Percentiles rank a stretch among this genome's conserved stretches.
Evolutionary conservation across 805 yeast genomes (phyloP).

Genomic region (Yarrowia sp.): DNA sequence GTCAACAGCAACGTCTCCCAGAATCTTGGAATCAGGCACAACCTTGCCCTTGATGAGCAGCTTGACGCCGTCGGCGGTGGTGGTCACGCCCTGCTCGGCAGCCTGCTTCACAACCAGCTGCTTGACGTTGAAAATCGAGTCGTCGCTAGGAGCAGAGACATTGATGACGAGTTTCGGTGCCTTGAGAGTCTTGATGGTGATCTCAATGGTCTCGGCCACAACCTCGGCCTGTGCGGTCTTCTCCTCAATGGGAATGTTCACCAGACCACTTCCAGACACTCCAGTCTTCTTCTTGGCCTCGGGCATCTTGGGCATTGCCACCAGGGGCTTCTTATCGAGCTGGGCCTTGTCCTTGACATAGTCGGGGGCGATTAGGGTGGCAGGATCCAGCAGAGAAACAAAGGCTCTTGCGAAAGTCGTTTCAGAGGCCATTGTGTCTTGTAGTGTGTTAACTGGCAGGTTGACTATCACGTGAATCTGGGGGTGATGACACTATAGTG

Average conservation of each 20-base stretch:
- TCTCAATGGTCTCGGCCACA: constrained; percentile 33
- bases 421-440: constrained; percentile 35
- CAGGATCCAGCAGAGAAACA: constrained; percentile 29
- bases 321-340: constrained; percentile 33
- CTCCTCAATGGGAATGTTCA: constrained; percentile 25
- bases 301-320: constrained; percentile 38
- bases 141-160: constrained; percentile 23
- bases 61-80: constrained; percentile 23
- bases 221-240: constrained; percentile 12
- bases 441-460: not conserved
- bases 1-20: constrained; percentile 36
- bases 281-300: constrained; percentile 35
- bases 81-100: constrained; percentile 24
- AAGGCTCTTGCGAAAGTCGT: constrained; percentile 33
- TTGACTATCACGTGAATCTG: constrained; percentile 17
- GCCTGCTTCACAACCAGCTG: constrained; percentile 37
- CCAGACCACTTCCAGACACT: constrained; percentile 18
- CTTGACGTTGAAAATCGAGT: constrained; percentile 30
- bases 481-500: not conserved
- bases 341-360: constrained; percentile 38
- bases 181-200: constrained; percentile 32
- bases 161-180: constrained; percentile 31
- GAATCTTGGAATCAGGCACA: constrained; percentile 39
- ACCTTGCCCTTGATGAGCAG: constrained; percentile 40
- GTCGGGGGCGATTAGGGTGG: constrained; percentile 26